Base-by-base conservation (phyloP, 73 alveolate species). In the Paramecium sonneborni region DNA sequence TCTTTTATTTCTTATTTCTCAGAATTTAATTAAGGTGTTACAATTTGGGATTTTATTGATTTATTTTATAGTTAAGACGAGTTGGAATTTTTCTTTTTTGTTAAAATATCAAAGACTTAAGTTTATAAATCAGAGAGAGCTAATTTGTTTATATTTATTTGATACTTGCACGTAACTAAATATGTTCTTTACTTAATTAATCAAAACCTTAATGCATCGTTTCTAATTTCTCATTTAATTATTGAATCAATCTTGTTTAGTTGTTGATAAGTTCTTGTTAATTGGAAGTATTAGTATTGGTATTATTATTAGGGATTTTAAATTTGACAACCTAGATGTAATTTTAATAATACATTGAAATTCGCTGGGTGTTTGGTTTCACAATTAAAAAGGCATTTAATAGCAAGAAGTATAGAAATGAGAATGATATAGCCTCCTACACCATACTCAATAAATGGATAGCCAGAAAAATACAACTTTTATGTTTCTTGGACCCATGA, bases 381-480 rank as follows among this genome's bases (percentile, higher is more conserved):
- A 7, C 58, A 23, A 28, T 72, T 72, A 23, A 11, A 72, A 20
- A 72, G 58, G 44, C 55, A 72, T 38, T 72, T 72, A 1, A 72
- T 0, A 38, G 57, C 38, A 14, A 72, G 32, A 21, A 35, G 55
- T n/a, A 72, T 5, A 34, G 44, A 28, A 20, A 72, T n/a, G 32
- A 72, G 57, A 28, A 72, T 38, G 7, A 38, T 20, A 72, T 72
- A 72, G 86, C 86, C 86, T 10, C 86, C 86, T 20, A 72, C 62
- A 3, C 86, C 86, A 72, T 72, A 72, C 86, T 72, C 86, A 35
- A 72, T 32, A 35, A 72, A 35, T 72, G 86, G 86, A 72, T 72
- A 37, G 35, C 86, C 86, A 35, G 86, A 34, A 41, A 32, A 72
- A 72, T 72, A 72, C 7, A 28, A 32, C 12, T 72, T 30, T 37